Conservation (phyloP, 495 filamentous ascomycete species). For the Penicillium cinerascens region DNA sequence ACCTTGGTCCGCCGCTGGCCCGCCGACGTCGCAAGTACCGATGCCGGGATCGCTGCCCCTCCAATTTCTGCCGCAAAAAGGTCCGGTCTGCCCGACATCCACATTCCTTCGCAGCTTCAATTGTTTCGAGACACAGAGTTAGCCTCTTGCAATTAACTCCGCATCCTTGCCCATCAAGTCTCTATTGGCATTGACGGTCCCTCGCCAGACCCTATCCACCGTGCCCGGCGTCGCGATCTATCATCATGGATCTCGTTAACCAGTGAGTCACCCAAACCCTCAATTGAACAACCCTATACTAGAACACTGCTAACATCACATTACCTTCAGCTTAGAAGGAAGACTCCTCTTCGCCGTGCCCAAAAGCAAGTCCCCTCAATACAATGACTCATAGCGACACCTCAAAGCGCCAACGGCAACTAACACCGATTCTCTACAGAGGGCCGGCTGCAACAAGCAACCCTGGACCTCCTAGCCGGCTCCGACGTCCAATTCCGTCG, state of each 20-base stretch:
- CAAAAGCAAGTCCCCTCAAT: slow-evolving; percentile 67
- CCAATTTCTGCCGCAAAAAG: slow-evolving; percentile 29
- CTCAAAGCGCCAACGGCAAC: slow-evolving; percentile 6
- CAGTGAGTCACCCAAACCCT: slow-evolving; percentile 56
- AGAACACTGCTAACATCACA: slow-evolving; percentile 3
- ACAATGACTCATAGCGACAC: slow-evolving; percentile 19
- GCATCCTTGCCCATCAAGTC: not conserved
- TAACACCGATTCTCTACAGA: slow-evolving; percentile 51
- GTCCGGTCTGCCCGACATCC: slow-evolving; percentile 9
- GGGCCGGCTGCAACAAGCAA: slow-evolving; percentile 82
- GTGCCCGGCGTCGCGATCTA: slow-evolving; percentile 30
- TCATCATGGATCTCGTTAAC: slow-evolving; percentile 77
- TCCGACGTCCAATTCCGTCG: slow-evolving; percentile 94
- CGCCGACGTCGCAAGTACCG: slow-evolving; percentile 3
- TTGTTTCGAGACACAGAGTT: not conserved
- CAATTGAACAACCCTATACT: slow-evolving; percentile 1
- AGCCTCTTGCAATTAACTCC: slow-evolving; percentile 13
- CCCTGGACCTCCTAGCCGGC: slow-evolving; percentile 84
- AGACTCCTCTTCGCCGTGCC: slow-evolving; percentile 94
- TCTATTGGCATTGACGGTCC: not conserved
- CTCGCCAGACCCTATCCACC: not conserved
- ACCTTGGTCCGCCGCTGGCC: not conserved
- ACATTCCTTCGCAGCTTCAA: not conserved
- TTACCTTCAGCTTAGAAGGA: slow-evolving; percentile 62
- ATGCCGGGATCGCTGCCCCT: slow-evolving; percentile 22